Percentiles rank a stretch among this genome's conserved stretches.
These are phyloP conservation scores for Yamadazyma diddensiae DNA, from an alignment of 1,139 yeast species.

Conservation along the genomic window DNA sequence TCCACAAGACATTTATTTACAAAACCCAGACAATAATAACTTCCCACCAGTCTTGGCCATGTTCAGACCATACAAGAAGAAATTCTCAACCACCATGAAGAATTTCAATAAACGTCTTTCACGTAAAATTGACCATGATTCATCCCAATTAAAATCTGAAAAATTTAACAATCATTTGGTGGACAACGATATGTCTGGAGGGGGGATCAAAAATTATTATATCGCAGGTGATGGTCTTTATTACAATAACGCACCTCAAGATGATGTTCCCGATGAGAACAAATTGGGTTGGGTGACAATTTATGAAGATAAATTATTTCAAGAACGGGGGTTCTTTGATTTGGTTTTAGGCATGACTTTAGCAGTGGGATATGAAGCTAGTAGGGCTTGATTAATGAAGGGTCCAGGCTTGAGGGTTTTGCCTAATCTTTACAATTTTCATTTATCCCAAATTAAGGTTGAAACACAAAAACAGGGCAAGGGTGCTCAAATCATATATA, in stretches of 20 bases:
- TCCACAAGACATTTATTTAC: constrained; percentile 32
- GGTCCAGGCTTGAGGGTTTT: too few relatives aligned
- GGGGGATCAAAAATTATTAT: constrained; percentile 34
- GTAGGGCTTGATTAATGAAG: background rate
- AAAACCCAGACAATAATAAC: constrained; percentile 14
- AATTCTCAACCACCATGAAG: constrained; percentile 40
- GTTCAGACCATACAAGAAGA: constrained; percentile 53
- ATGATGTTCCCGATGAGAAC: constrained; percentile 58
- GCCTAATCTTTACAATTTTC: too few relatives aligned
- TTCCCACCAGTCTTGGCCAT: constrained; percentile 46
- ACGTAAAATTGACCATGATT: constrained; percentile 7
- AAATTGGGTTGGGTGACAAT: constrained; percentile 65
- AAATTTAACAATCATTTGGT: constrained; percentile 12
- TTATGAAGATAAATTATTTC: constrained; percentile 42
- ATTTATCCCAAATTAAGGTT: too few relatives aligned
- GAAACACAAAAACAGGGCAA: too few relatives aligned
- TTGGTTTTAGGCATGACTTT: constrained; percentile 51
- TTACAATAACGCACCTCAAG: constrained; percentile 43
- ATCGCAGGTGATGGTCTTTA: constrained; percentile 57
- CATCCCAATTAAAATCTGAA: constrained; percentile 6
- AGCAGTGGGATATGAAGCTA: constrained; percentile 48
- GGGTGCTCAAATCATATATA: background rate
- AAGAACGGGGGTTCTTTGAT: constrained; percentile 50
- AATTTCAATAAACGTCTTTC: constrained; percentile 18
- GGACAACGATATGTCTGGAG: constrained; percentile 27